Percentiles rank a stretch among this genome's conserved stretches.
Conservation (phyloP, 208 protist species). For the Vickermania ingenoplastis region DNA sequence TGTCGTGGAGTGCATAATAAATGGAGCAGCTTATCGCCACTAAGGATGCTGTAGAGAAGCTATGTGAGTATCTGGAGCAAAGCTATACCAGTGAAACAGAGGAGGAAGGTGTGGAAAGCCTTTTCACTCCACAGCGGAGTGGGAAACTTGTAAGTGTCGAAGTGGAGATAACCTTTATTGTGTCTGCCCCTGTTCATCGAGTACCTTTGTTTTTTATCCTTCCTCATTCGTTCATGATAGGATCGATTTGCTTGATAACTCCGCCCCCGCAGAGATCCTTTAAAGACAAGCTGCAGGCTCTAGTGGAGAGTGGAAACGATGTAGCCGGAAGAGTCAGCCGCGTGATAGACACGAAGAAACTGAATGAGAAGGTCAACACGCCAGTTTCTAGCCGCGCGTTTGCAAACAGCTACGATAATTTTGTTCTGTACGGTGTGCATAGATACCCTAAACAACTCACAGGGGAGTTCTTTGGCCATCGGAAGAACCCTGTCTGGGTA, state of each 20-base stretch:
- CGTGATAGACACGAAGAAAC: conserved; percentile 77
- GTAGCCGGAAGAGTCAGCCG: conserved; percentile 69
- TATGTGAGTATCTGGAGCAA: conserved; percentile 37
- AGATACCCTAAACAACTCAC: conserved; percentile 73
- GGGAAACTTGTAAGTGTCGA: conserved; percentile 28
- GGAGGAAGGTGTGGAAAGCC: conserved; percentile 20
- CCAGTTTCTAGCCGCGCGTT: conserved; percentile 76
- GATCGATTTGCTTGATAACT: conserved; percentile 78
- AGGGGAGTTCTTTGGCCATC: conserved; percentile 82
- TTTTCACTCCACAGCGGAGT: conserved; percentile 31
- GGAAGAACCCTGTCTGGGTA: conserved; percentile 68
- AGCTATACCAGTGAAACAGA: conserved; percentile 1
- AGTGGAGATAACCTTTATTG: conserved; percentile 65
- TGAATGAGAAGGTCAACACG: conserved; percentile 56
- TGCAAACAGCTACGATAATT: conserved; percentile 81
- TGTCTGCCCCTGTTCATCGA: conserved; percentile 58
- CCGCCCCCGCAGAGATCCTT: conserved; percentile 61
- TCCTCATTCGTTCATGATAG: conserved; percentile 52
- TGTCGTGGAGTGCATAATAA: too few species aligned
- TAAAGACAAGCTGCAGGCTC: conserved; percentile 62
- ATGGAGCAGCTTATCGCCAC: conserved; percentile 26
- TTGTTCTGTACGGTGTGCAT: conserved; percentile 63
- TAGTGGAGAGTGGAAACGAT: conserved; percentile 49
- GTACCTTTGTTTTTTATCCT: conserved; percentile 74
- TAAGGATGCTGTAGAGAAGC: conserved; percentile 49